Percentiles rank a stretch among this genome's conserved stretches.
These are phyloP conservation scores for Agrocybe pediades DNA, from an alignment of 768 basidiomycete species.

Conservation along the genomic window DNA sequence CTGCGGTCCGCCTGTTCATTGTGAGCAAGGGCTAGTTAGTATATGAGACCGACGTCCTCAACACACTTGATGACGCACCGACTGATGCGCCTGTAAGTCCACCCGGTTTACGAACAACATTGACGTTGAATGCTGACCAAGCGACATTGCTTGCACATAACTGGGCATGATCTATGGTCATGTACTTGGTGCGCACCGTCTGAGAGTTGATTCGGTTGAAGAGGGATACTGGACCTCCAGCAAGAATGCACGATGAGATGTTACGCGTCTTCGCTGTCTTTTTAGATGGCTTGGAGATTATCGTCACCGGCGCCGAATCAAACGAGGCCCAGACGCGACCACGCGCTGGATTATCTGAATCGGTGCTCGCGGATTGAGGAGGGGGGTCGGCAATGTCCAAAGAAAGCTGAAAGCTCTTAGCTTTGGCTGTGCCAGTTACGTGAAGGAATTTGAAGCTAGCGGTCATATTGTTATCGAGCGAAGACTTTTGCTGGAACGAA, in stretches of 20 bases:
- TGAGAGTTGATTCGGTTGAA: conserved; percentile 98
- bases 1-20: conserved; percentile 61
- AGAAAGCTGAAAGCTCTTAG: conserved; percentile 86
- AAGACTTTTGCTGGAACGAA: conserved; percentile 82
- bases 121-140: conserved; percentile 95
- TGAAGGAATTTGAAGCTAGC: conserved; percentile 92
- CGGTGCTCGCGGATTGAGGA: conserved; percentile 46
- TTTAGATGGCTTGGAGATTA: conserved; percentile 97
- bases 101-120: conserved; percentile 76
- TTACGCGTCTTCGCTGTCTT: conserved; percentile 96
- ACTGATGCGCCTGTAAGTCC: conserved; percentile 49
- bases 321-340: conserved; percentile 90
- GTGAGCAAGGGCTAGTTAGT: conserved; percentile 29
- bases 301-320: conserved; percentile 88
- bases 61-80: conserved; percentile 69
- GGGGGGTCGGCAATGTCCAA: conserved; percentile 84
- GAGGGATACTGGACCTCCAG: conserved; percentile 86
- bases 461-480: conserved; percentile 81
- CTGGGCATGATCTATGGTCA: conserved; percentile 86
- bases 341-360: conserved; percentile 44
- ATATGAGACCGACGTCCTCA: conserved; percentile 25
- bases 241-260: conserved; percentile 87
- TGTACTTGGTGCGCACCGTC: conserved; percentile 96
- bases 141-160: conserved; percentile 87
- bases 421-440: conserved; percentile 85